Percentiles rank a stretch among this genome's conserved stretches.
These are phyloP conservation scores for Incumbomyces delicatus DNA, from an alignment of 2,329 filamentous ascomycete species.

Conservation along the genomic window DNA sequence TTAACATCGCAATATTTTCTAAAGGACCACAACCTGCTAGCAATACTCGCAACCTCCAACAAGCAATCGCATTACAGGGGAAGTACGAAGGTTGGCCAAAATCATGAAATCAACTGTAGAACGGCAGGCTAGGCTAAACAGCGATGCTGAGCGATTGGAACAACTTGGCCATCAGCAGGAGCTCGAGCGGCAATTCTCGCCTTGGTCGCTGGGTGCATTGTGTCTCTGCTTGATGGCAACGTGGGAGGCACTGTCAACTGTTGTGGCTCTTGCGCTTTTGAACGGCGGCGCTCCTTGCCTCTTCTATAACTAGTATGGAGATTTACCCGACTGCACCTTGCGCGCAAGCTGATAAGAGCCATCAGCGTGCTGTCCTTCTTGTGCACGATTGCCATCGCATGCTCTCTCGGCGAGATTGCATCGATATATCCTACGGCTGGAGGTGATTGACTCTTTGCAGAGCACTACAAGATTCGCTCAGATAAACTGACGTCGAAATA, in stretches of 20 bases:
- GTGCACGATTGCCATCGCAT: slow-evolving; percentile 10
- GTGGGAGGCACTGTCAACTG: slow-evolving; percentile 41
- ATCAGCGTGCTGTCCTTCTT: slow-evolving; percentile 10
- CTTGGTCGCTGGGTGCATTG: slow-evolving; percentile 36
- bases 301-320: neutral
- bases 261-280: slow-evolving; percentile 40
- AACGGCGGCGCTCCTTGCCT: slow-evolving; percentile 27
- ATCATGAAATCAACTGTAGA: too few species aligned
- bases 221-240: slow-evolving; percentile 43
- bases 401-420: slow-evolving; percentile 22
- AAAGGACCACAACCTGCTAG: too few species aligned
- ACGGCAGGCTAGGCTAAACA: too few species aligned
- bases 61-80: too few species aligned
- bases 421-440: slow-evolving; percentile 24
- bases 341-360: neutral
- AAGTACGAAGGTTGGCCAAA: too few species aligned
- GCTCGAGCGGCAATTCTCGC: slow-evolving; percentile 28
- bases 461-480: too few species aligned
- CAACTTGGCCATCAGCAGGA: neutral
- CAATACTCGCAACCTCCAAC: too few species aligned
- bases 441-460: slow-evolving; percentile 24
- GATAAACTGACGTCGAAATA: too few species aligned
- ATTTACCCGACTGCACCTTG: neutral
- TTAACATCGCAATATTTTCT: too few species aligned
- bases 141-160: too few species aligned